Evolutionary conservation across 805 yeast genomes (phyloP).

Genomic region (Candida alai): DNA sequence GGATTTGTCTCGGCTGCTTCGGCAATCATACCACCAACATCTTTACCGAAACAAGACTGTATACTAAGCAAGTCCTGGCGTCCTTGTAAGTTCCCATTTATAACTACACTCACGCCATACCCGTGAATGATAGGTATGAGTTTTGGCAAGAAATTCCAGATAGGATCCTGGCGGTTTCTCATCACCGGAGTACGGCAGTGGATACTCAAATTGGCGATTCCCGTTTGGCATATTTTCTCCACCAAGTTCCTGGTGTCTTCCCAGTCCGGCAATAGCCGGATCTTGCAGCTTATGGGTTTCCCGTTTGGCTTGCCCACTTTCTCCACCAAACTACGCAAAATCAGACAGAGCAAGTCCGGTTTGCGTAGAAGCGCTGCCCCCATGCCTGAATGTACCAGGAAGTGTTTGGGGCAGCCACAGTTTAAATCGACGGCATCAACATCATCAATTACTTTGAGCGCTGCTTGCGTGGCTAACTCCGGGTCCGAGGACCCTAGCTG

Average conservation of each 20-base stretch:
- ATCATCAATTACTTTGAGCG: constrained; percentile 71
- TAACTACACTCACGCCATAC: constrained; percentile 65
- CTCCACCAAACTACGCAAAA: constrained; percentile 63
- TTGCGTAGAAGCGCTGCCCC: constrained; percentile 88
- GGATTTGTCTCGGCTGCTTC: constrained; percentile 87
- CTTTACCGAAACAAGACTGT: constrained; percentile 49
- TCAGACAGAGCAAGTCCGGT: constrained; percentile 74
- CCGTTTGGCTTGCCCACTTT: constrained; percentile 74
- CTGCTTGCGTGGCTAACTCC: constrained; percentile 84
- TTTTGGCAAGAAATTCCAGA: constrained; percentile 61
- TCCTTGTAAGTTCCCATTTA: constrained; percentile 73
- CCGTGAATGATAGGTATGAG: constrained; percentile 60
- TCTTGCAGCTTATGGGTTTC: constrained; percentile 88
- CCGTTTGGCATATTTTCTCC: constrained; percentile 53
- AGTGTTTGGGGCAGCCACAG: constrained; percentile 97
- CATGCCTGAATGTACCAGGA: constrained; percentile 93
- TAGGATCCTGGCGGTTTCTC: constrained; percentile 83
- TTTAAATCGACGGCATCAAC: constrained; percentile 92
- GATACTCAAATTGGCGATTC: constrained; percentile 79
- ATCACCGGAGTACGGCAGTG: constrained; percentile 88
- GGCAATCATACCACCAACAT: constrained; percentile 90
- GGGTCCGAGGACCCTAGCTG: constrained; percentile 90
- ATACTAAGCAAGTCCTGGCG: constrained; percentile 51
- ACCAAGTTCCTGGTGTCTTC: constrained; percentile 56
- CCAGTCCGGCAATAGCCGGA: constrained; percentile 66